Percentiles rank a stretch among this genome's conserved stretches.
Conservation (phyloP, 2,329 filamentous ascomycete genomes). For the Hypoxylon sp. region DNA sequence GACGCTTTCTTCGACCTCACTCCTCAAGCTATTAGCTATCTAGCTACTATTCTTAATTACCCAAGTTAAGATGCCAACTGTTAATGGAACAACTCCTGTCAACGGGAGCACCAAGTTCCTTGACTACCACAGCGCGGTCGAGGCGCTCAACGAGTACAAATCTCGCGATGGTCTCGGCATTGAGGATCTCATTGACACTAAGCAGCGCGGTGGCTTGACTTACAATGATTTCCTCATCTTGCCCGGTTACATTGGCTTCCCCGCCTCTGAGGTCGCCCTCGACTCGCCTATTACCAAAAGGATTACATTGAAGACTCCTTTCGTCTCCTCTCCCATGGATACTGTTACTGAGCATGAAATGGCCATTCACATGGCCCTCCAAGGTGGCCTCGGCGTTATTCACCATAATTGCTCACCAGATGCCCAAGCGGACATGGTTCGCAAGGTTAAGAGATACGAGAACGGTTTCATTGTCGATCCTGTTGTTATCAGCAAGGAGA, state of each 20-base stretch:
- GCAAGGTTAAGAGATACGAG: constrained; percentile 99
- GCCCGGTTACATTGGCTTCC: constrained; percentile 98
- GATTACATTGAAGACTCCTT: constrained; percentile 95
- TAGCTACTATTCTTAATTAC: constrained; percentile 48
- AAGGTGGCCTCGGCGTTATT: constrained; percentile 92
- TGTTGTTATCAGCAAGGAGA: constrained; percentile 88
- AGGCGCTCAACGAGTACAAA: constrained; percentile 85
- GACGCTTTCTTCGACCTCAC: constrained; percentile 63
- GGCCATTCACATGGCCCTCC: constrained; percentile 96
- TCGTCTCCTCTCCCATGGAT: constrained; percentile 99
- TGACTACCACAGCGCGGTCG: constrained; percentile 82
- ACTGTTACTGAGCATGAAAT: constrained; percentile 99
- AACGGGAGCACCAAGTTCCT: constrained; percentile 72
- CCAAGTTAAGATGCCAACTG: constrained; percentile 75
- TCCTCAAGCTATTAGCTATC: constrained; percentile 45
- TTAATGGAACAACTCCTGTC: constrained; percentile 74
- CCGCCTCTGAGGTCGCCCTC: constrained; percentile 88
- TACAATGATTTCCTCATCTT: constrained; percentile 99
- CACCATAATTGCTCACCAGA: constrained; percentile 99
- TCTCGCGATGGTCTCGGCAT: constrained; percentile 89
- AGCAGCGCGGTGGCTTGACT: constrained; percentile 91
- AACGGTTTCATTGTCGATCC: constrained; percentile 99
- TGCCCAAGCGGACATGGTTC: constrained; percentile 97
- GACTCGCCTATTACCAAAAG: constrained; percentile 96
- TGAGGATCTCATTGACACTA: constrained; percentile 89